phyloP scores from a whole-genome alignment of 192 early-diverging fungal genomes.

The Phycomyces nitens region DNA sequence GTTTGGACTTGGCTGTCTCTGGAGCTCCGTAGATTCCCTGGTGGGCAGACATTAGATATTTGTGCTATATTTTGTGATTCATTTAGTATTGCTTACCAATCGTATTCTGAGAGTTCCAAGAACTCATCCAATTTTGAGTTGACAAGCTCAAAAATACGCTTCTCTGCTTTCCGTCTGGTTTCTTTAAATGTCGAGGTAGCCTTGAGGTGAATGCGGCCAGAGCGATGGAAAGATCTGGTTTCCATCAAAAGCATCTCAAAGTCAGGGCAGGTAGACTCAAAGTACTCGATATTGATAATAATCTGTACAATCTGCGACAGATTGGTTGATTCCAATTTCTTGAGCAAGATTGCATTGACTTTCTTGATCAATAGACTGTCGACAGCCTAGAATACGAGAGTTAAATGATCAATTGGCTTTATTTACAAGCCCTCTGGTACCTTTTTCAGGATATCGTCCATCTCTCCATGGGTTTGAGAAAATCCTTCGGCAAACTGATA shows the following conservation, averaged over 20 bases:
- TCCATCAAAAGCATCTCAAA: slow-evolving; percentile 78
- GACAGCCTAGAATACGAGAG: slow-evolving; percentile 39
- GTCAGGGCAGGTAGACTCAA: slow-evolving; percentile 62
- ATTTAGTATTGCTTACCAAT: slow-evolving; percentile 57
- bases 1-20: slow-evolving; percentile 63
- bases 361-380: slow-evolving; percentile 70
- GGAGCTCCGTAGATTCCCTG: slow-evolving; percentile 52
- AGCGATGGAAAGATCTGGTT: slow-evolving; percentile 54
- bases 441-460: slow-evolving; percentile 84
- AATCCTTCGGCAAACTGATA: slow-evolving; percentile 86
- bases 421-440: too few species aligned
- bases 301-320: slow-evolving; percentile 85
- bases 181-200: slow-evolving; percentile 68
- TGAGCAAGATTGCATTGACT: slow-evolving; percentile 62
- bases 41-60: background rate
- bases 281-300: slow-evolving; percentile 77
- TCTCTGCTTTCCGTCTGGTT: slow-evolving; percentile 66
- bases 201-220: slow-evolving; percentile 55
- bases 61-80: background rate
- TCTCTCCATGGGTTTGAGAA: slow-evolving; percentile 75
- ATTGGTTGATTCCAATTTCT: slow-evolving; percentile 63
- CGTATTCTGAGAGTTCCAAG: slow-evolving; percentile 78
- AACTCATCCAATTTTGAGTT: slow-evolving; percentile 81
- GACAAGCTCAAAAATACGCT: slow-evolving; percentile 75
- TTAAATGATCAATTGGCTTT: background rate